Evolutionary conservation across 805 yeast species (phyloP).

Genomic region (Lipomyces starkeyi): DNA sequence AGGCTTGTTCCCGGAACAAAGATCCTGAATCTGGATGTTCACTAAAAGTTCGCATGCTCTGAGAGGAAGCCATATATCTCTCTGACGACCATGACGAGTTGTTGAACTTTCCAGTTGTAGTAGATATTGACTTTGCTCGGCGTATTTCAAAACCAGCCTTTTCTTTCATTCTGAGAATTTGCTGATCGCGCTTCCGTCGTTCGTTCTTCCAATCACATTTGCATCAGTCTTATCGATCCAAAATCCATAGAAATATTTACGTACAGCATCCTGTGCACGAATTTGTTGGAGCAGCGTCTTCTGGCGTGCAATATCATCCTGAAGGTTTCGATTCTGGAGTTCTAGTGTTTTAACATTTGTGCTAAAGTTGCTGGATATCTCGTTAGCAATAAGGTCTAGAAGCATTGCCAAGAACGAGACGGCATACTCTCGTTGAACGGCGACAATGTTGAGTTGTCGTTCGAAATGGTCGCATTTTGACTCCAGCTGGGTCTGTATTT

Average conservation of each 20-base stretch:
- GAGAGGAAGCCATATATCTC: background rate
- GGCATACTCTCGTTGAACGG: slow-evolving; percentile 32
- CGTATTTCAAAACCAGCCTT: slow-evolving; percentile 38
- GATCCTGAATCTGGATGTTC: slow-evolving; percentile 21
- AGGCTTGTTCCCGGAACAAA: slow-evolving; percentile 20
- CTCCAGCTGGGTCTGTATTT: slow-evolving; percentile 26
- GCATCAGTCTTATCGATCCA: background rate
- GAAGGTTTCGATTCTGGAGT: slow-evolving; percentile 23
- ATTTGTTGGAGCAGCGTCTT: slow-evolving; percentile 26
- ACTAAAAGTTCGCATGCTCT: slow-evolving; percentile 13
- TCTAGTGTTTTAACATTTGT: slow-evolving; percentile 24
- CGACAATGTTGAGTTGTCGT: slow-evolving; percentile 22
- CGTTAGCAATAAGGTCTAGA: background rate
- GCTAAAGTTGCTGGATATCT: slow-evolving; percentile 13
- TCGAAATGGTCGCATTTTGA: slow-evolving; percentile 27
- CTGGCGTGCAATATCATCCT: slow-evolving; percentile 31
- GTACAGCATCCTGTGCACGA: slow-evolving; percentile 32
- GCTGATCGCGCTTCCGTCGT: slow-evolving; percentile 36
- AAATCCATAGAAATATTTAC: background rate
- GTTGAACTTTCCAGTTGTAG: slow-evolving; percentile 22
- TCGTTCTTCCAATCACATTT: slow-evolving; percentile 12
- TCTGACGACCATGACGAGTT: slow-evolving; percentile 16
- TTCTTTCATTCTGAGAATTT: slow-evolving; percentile 35
- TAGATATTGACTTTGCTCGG: slow-evolving; percentile 23
- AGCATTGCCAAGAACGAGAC: no score